Evolutionary conservation across 2,329 filamentous ascomycete genomes (phyloP).

Genomic region (Fusarium sp.): DNA sequence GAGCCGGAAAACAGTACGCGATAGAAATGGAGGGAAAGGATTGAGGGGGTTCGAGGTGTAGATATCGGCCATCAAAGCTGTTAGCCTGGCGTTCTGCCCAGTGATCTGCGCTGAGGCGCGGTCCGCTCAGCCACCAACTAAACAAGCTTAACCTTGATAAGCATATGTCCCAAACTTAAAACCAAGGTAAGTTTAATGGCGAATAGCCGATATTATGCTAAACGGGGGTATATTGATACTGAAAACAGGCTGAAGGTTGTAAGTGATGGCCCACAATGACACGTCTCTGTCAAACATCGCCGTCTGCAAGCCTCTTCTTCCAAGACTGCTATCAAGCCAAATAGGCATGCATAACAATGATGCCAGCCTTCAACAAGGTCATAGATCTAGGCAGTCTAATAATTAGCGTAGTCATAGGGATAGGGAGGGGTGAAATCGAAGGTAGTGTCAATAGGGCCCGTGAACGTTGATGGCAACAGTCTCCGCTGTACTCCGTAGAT

Average conservation of each 20-base stretch:
- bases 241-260: too few relatives aligned
- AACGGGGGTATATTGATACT: too few relatives aligned
- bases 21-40: fast-evolving
- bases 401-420: slow-evolving; percentile 39
- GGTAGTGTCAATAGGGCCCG: too few relatives aligned
- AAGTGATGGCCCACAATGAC: too few relatives aligned
- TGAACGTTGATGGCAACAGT: too few relatives aligned
- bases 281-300: background rate
- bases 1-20: fast-evolving
- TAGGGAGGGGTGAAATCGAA: too few relatives aligned
- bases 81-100: slow-evolving; percentile 1
- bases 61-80: background rate
- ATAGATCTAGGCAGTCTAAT: slow-evolving; percentile 41
- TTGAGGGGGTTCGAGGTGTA: background rate
- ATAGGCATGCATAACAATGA: slow-evolving; percentile 37
- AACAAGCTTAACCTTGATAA: slow-evolving; percentile 6
- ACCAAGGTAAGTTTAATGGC: too few relatives aligned
- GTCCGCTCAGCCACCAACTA: slow-evolving; percentile 15
- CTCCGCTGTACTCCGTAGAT: too few relatives aligned
- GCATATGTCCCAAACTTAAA: background rate
- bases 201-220: too few relatives aligned
- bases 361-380: slow-evolving; percentile 45
- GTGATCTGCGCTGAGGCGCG: slow-evolving; percentile 9
- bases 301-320: background rate
- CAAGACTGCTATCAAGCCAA: background rate